Conservation (phyloP, 139 green algal genomes). For the Penium margaritaceum region DNA sequence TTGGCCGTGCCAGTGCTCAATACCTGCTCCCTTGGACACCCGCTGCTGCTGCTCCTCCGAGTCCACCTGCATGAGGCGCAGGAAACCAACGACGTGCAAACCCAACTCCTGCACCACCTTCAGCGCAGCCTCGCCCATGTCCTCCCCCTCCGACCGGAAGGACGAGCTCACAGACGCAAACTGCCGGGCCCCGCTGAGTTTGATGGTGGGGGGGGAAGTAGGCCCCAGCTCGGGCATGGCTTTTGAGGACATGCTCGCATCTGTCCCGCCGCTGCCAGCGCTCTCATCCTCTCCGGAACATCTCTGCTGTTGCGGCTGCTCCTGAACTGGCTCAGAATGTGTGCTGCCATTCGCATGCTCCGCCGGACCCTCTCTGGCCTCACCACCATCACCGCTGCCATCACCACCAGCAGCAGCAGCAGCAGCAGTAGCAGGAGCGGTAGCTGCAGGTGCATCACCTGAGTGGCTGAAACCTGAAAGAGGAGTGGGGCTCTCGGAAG, state of each 20-base stretch:
- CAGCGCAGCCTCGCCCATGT: background rate
- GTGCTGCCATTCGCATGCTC: too few relatives aligned
- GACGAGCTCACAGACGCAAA: too few relatives aligned
- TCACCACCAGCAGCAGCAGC: background rate
- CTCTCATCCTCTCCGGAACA: background rate
- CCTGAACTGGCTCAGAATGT: too few relatives aligned
- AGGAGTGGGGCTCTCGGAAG: too few relatives aligned
- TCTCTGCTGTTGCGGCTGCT: background rate
- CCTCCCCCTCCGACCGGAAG: background rate
- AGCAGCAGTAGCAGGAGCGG: background rate
- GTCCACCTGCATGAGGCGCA: background rate
- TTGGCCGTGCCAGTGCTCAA: background rate
- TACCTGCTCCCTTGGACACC: background rate
- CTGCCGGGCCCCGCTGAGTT: too few relatives aligned
- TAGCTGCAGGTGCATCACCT: too few relatives aligned
- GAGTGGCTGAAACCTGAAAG: too few relatives aligned
- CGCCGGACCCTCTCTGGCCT: background rate
- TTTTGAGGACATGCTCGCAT: background rate
- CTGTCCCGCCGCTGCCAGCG: background rate
- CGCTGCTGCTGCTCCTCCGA: background rate
- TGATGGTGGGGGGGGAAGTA: too few relatives aligned
- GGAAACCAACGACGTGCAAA: constrained; percentile 16
- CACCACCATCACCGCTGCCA: background rate
- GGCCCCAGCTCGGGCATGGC: too few relatives aligned
- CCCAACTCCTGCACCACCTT: constrained; percentile 18